phyloP scores from a whole-genome alignment of 2,329 filamentous ascomycete species.

The Beauveria bassiana region DNA sequence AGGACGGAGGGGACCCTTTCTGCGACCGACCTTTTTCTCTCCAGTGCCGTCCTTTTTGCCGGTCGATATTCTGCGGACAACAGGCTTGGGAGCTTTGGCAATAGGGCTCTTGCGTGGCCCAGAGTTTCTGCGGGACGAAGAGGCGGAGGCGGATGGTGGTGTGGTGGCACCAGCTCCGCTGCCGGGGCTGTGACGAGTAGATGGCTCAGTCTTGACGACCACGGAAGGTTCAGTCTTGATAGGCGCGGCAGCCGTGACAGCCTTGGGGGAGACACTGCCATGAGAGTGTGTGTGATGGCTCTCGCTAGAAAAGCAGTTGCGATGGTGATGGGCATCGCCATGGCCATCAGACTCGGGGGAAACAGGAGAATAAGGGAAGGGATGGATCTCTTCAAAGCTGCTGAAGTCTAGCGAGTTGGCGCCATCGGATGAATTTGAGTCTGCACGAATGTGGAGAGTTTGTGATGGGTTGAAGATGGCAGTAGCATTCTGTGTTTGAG shows the following conservation, averaged over 20 bases:
- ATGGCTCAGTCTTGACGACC: conserved; percentile 35
- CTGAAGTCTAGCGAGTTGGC: conserved; percentile 58
- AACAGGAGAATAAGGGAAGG: conserved; percentile 68
- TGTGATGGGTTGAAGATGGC: conserved; percentile 89
- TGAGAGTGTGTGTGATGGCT: conserved; percentile 32
- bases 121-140: conserved; percentile 53
- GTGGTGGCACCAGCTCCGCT: conserved; percentile 53
- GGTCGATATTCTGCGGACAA: conserved; percentile 68
- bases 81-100: conserved; percentile 72
- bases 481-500: conserved; percentile 34
- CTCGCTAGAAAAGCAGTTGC: conserved; percentile 55
- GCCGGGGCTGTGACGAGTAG: conserved; percentile 52
- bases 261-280: conserved; percentile 58
- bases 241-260: conserved; percentile 59
- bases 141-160: conserved; percentile 50
- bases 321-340: conserved; percentile 52
- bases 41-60: conserved; percentile 69
- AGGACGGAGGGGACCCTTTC: conserved; percentile 81
- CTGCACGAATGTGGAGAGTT: conserved; percentile 78
- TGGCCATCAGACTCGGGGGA: conserved; percentile 76
- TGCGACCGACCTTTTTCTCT: conserved; percentile 89
- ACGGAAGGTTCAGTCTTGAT: conserved; percentile 47
- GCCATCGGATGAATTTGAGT: conserved; percentile 77
- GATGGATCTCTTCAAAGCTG: conserved; percentile 72
- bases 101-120: conserved; percentile 68